Conservation (phyloP, 495 filamentous ascomycete genomes). For the Aeminium ludgeri region DNA sequence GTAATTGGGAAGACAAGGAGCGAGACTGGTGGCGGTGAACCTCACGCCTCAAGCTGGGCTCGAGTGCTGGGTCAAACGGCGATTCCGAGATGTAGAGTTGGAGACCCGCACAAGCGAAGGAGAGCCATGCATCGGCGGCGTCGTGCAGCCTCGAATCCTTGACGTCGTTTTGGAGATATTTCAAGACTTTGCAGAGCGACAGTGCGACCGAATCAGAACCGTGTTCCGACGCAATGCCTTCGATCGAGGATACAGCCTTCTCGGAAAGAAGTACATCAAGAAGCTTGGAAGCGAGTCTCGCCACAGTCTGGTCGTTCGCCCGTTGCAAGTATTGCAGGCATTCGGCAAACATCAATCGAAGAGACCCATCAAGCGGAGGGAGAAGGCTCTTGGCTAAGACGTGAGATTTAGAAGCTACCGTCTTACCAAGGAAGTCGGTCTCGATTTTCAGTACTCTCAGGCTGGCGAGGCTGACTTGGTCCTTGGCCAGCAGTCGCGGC, state of each 20-base stretch:
- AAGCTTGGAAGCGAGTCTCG: too few relatives aligned
- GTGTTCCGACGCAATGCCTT: too few relatives aligned
- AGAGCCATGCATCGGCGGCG: conserved; percentile 38
- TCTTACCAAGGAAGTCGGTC: neutral
- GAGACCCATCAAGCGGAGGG: neutral
- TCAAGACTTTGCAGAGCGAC: too few relatives aligned
- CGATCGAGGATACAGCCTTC: too few relatives aligned
- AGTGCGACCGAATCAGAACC: too few relatives aligned
- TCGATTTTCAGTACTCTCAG: conserved; percentile 11
- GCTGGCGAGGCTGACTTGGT: conserved; percentile 34
- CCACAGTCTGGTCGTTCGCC: too few relatives aligned
- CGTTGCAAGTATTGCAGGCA: neutral
- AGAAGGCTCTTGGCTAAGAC: neutral
- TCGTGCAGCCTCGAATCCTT: too few relatives aligned
- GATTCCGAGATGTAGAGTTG: conserved; percentile 72
- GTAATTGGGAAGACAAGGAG: conserved; percentile 38
- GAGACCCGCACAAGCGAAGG: conserved; percentile 48
- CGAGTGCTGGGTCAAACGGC: conserved; percentile 70
- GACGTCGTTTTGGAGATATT: too few relatives aligned
- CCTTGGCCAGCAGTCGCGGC: neutral
- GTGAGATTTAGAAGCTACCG: neutral
- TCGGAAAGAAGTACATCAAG: too few relatives aligned
- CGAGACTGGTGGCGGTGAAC: conserved; percentile 40
- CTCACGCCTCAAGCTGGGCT: conserved; percentile 51
- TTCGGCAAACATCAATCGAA: neutral